Conservation (phyloP, 2,329 filamentous ascomycete species). For the Aspergillus ustus region DNA sequence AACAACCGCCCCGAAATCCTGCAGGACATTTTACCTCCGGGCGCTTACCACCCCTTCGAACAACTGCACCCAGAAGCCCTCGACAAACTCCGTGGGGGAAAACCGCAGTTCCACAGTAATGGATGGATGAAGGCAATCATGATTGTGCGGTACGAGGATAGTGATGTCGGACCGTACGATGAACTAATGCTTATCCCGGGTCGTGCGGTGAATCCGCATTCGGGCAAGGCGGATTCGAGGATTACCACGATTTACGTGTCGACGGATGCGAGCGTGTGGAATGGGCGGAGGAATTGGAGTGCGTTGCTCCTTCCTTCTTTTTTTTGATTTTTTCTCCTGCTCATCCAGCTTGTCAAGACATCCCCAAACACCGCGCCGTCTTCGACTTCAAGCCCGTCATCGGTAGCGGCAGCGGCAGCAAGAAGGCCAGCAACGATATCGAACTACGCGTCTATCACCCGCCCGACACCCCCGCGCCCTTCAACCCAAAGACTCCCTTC, state of each 20-base stretch:
- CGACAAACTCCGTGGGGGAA: background rate
- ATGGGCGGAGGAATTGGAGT: slow-evolving; percentile 13
- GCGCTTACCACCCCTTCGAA: slow-evolving; percentile 10
- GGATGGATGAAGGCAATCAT: slow-evolving; percentile 9
- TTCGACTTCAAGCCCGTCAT: slow-evolving; percentile 4
- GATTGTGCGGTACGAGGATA: slow-evolving; percentile 6
- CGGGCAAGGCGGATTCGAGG: background rate
- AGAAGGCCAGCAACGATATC: too few species aligned
- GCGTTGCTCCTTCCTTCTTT: background rate
- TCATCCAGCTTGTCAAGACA: too few species aligned
- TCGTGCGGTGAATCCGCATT: background rate
- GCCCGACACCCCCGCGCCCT: background rate
- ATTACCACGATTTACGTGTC: slow-evolving; percentile 9
- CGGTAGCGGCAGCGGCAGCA: background rate
- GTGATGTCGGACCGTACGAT: slow-evolving; percentile 9
- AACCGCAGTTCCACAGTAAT: background rate
- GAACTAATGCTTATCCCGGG: slow-evolving; percentile 8
- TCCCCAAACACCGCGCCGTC: slow-evolving; percentile 10
- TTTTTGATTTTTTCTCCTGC: background rate
- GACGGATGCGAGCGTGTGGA: slow-evolving; percentile 11
- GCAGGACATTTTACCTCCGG: background rate
- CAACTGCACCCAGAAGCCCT: background rate
- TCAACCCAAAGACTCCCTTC: slow-evolving; percentile 1
- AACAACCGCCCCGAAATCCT: slow-evolving; percentile 4
- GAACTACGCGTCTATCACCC: slow-evolving; percentile 6